phyloP scores from a whole-genome alignment of 441 rosid species.

The Populus tomentosa region DNA sequence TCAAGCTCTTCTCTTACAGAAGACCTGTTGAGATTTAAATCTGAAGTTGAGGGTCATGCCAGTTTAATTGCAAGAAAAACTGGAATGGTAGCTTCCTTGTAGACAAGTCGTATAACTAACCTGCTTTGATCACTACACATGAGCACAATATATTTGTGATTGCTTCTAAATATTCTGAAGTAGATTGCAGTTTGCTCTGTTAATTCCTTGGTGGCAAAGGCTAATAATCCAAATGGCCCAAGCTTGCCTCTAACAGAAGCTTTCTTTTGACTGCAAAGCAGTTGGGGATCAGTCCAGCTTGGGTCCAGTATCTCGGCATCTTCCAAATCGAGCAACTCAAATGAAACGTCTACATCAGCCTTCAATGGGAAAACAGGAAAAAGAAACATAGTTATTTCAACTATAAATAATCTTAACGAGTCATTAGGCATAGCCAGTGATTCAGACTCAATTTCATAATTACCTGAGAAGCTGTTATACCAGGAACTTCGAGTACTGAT shows the following conservation, averaged over 20 bases:
- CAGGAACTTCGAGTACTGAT: not conserved
- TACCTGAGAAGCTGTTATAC: not conserved
- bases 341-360: constrained; percentile 49
- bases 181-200: constrained; percentile 63
- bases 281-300: constrained; percentile 31
- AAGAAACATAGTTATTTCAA: not conserved
- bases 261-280: constrained; percentile 29
- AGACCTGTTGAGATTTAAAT: constrained; percentile 35
- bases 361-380: constrained; percentile 1
- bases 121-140: constrained; percentile 71
- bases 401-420: not conserved
- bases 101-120: constrained; percentile 15
- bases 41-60: not conserved
- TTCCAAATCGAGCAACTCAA: constrained; percentile 32
- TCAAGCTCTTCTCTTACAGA: constrained; percentile 34
- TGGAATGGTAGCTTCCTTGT: not conserved
- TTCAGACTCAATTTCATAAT: not conserved
- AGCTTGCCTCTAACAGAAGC: constrained; percentile 31
- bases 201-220: constrained; percentile 50
- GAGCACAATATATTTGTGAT: constrained; percentile 35
- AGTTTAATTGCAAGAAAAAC: not conserved
- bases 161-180: constrained; percentile 45
- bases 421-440: not conserved
- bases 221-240: constrained; percentile 72
- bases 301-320: constrained; percentile 36